These are phyloP conservation scores for Ceratocystis destructans DNA, from an alignment of 2,329 filamentous ascomycete genomes.

Conservation along the genomic window DNA sequence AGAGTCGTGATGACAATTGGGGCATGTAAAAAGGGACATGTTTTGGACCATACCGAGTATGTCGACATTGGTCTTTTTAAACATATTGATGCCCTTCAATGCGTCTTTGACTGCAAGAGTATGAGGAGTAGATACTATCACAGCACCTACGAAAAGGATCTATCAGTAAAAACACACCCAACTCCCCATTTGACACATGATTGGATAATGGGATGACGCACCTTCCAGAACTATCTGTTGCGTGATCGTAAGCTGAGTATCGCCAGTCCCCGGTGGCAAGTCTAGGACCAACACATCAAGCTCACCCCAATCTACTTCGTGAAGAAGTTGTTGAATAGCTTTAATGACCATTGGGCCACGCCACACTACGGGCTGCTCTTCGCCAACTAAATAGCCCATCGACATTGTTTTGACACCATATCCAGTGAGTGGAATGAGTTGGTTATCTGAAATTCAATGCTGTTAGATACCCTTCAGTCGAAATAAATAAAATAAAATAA, in stretches of 20 bases:
- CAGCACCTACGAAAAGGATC: slow-evolving; percentile 39
- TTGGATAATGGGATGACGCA: slow-evolving; percentile 20
- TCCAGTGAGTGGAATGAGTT: slow-evolving; percentile 75
- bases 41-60: slow-evolving; percentile 83
- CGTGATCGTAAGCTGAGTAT: slow-evolving; percentile 91
- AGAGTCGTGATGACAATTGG: slow-evolving; percentile 59
- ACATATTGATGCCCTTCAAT: slow-evolving; percentile 83
- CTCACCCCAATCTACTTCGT: slow-evolving; percentile 86
- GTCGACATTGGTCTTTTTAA: slow-evolving; percentile 68
- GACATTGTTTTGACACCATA: slow-evolving; percentile 98
- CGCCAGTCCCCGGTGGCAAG: slow-evolving; percentile 84
- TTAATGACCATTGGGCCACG: slow-evolving; percentile 96
- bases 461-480: slow-evolving; percentile 6
- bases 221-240: slow-evolving; percentile 87
- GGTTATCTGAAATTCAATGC: slow-evolving; percentile 45
- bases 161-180: neutral
- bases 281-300: slow-evolving; percentile 83
- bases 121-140: slow-evolving; percentile 89
- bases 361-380: slow-evolving; percentile 80
- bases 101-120: slow-evolving; percentile 86
- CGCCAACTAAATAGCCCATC: slow-evolving; percentile 82
- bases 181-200: neutral
- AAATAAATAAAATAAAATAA: slow-evolving; percentile 24
- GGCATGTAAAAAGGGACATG: slow-evolving; percentile 75
- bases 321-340: slow-evolving; percentile 83